Evolutionary conservation across 2,329 filamentous ascomycete species (phyloP).

Genomic region (Fusarium sp.): DNA sequence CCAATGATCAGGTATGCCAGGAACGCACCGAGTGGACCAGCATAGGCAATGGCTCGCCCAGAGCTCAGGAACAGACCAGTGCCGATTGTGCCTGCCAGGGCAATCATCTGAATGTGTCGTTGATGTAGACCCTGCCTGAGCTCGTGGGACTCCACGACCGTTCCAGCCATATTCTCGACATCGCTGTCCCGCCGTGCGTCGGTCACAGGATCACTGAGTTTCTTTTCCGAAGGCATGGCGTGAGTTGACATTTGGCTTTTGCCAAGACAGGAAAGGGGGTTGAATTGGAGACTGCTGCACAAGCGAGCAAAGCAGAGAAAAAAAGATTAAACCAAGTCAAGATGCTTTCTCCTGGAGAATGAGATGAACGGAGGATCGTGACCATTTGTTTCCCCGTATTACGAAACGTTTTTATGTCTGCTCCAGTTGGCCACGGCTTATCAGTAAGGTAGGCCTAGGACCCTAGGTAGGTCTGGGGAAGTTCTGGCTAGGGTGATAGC

Average conservation of each 20-base stretch:
- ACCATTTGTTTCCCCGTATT: not conserved
- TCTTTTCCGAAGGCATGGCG: not conserved
- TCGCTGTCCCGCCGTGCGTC: not conserved
- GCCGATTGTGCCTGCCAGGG: not conserved
- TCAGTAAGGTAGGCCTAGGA: not conserved
- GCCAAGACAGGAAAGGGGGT: not conserved
- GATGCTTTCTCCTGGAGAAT: not conserved
- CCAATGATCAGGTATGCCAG: not conserved
- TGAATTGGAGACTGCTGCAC: not conserved
- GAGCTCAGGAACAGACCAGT: conserved; percentile 3
- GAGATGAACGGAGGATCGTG: not conserved
- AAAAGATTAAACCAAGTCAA: not conserved
- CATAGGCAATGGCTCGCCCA: not conserved
- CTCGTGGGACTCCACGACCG: not conserved
- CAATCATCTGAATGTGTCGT: conserved; percentile 10
- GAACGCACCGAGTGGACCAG: not conserved
- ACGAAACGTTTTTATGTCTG: not conserved
- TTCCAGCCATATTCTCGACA: conserved; percentile 1
- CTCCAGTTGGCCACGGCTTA: not conserved
- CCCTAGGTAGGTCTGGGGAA: not conserved
- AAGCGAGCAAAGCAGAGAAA: not conserved
- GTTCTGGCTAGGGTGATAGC: not conserved
- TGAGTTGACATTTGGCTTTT: not conserved
- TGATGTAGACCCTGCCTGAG: not conserved
- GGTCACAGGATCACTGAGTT: not conserved